phyloP scores from a whole-genome alignment of 768 basidiomycete species.

The Trametes meyenii region DNA sequence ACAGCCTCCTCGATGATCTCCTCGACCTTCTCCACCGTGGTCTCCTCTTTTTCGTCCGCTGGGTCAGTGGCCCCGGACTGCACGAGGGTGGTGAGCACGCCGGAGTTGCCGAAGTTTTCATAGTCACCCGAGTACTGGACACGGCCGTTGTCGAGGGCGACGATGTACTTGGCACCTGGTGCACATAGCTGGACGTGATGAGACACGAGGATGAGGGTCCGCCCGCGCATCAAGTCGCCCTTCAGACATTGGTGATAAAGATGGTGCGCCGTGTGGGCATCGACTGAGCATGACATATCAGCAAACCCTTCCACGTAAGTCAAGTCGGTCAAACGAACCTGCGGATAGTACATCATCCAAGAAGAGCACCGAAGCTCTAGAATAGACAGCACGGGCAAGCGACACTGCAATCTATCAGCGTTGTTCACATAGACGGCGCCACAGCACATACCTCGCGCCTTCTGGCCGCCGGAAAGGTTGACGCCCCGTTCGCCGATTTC shows the following conservation, averaged over 20 bases:
- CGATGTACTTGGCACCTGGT: constrained; percentile 78
- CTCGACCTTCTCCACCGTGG: constrained; percentile 39
- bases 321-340: constrained; percentile 32
- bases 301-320: not conserved
- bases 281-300: constrained; percentile 49
- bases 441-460: constrained; percentile 48
- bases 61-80: constrained; percentile 51
- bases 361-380: constrained; percentile 77
- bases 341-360: constrained; percentile 79
- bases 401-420: constrained; percentile 49
- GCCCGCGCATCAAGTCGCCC: constrained; percentile 74
- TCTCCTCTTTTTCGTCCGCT: constrained; percentile 51
- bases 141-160: constrained; percentile 82
- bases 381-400: constrained; percentile 86
- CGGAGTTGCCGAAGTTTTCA: constrained; percentile 67
- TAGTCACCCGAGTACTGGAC: constrained; percentile 72
- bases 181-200: constrained; percentile 92
- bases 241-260: constrained; percentile 78
- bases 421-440: not conserved
- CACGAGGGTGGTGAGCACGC: constrained; percentile 65
- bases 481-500: constrained; percentile 88
- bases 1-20: constrained; percentile 29
- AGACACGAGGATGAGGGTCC: constrained; percentile 89
- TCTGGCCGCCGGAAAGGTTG: constrained; percentile 57
- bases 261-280: constrained; percentile 84